Evolutionary conservation across 495 filamentous ascomycete genomes (phyloP).

Genomic region (Friedmanniomyces endolithicus): DNA sequence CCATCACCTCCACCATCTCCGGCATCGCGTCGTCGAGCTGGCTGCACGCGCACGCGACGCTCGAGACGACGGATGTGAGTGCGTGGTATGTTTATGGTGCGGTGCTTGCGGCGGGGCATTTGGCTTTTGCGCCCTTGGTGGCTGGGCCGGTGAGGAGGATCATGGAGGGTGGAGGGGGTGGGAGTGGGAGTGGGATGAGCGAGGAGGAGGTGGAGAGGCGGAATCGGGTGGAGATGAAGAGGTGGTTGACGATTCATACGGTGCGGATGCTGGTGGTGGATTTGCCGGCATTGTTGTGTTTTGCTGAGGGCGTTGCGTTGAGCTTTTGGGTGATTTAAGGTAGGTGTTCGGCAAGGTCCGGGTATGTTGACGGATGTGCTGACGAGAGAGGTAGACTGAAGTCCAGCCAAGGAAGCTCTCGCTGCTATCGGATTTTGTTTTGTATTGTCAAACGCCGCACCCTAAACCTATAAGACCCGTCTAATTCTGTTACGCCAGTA

Average conservation of each 20-base stretch:
- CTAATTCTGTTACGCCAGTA: too few relatives aligned
- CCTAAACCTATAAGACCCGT: too few relatives aligned
- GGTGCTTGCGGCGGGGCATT: conserved; percentile 8
- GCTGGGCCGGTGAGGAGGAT: conserved; percentile 11
- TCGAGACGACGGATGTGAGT: conserved; percentile 18
- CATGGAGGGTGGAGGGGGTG: conserved; percentile 7
- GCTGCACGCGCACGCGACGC: conserved; percentile 10
- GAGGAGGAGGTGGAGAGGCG: conserved; percentile 20
- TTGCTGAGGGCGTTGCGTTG: conserved; percentile 15
- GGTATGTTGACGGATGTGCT: not conserved
- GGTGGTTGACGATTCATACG: conserved; percentile 15
- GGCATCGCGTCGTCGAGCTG: conserved; percentile 10
- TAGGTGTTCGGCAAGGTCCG: too few relatives aligned
- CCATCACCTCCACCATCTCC: conserved; percentile 2
- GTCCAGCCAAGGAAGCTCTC: too few relatives aligned
- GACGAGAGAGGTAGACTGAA: not conserved
- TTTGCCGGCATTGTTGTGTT: conserved; percentile 16
- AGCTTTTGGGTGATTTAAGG: conserved; percentile 18
- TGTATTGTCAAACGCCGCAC: too few relatives aligned
- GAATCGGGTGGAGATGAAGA: conserved; percentile 28
- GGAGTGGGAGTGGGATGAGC: not conserved
- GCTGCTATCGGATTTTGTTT: too few relatives aligned
- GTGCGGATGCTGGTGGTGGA: conserved; percentile 14
- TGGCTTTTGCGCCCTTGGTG: conserved; percentile 13
- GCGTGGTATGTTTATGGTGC: conserved; percentile 15